Conservation (phyloP, 495 filamentous ascomycete genomes). For the Penicillium mononematosum region DNA sequence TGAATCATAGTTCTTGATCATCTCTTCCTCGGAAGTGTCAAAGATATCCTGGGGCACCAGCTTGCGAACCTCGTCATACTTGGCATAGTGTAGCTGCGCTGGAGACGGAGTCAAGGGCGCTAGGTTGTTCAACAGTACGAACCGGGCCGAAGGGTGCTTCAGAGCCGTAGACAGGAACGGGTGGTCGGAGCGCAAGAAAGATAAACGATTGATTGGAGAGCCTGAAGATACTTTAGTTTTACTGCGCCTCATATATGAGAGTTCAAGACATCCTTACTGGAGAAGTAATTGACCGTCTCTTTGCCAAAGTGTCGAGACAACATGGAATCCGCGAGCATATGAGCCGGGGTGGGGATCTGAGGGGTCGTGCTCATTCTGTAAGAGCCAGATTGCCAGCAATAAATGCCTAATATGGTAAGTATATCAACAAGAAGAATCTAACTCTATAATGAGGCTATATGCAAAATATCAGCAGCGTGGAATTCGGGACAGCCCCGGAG, state of each 20-base stretch:
- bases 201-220: slow-evolving; percentile 73
- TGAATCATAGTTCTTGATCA: slow-evolving; percentile 75
- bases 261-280: slow-evolving; percentile 51
- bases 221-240: slow-evolving; percentile 41
- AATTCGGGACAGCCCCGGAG: not conserved
- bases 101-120: slow-evolving; percentile 65
- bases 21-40: slow-evolving; percentile 66
- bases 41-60: slow-evolving; percentile 74
- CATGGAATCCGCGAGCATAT: slow-evolving; percentile 74
- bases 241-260: slow-evolving; percentile 5
- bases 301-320: slow-evolving; percentile 82
- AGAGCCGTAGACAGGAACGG: slow-evolving; percentile 75
- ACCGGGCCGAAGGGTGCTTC: slow-evolving; percentile 64
- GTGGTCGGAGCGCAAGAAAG: slow-evolving; percentile 80
- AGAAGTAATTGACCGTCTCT: slow-evolving; percentile 95
- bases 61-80: slow-evolving; percentile 59
- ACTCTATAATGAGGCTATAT: not conserved
- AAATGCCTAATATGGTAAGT: not conserved
- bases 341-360: slow-evolving; percentile 55
- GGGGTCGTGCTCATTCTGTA: slow-evolving; percentile 33
- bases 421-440: not conserved
- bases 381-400: not conserved
- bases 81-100: slow-evolving; percentile 58
- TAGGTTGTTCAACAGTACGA: slow-evolving; percentile 77
- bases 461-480: not conserved